Percentiles rank a stretch among this genome's conserved stretches.
phyloP scores from a whole-genome alignment of 148 eudicot species.

The Spergularia bocconei region DNA sequence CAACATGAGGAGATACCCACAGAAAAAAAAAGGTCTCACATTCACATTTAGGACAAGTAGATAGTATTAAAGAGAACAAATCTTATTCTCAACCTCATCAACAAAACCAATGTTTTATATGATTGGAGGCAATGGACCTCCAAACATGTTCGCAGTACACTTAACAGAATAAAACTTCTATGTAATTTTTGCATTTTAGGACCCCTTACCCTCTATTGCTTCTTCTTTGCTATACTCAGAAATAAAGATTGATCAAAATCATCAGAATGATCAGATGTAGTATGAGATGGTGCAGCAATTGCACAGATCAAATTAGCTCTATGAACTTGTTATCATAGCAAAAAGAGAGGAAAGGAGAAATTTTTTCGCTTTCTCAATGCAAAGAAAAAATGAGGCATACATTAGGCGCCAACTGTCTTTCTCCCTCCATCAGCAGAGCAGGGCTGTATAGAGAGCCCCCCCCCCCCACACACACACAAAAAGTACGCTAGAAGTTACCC shows the following conservation, averaged over 20 bases:
- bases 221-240: too few relatives aligned
- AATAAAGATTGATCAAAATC: background rate
- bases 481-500: background rate
- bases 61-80: background rate
- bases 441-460: background rate
- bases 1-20: slow-evolving; percentile 3
- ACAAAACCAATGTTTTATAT: too few relatives aligned
- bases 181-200: too few relatives aligned
- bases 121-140: too few relatives aligned
- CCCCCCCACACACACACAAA: background rate
- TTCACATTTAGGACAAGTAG: background rate
- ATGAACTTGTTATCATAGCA: background rate
- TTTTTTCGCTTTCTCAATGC: background rate
- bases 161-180: too few relatives aligned
- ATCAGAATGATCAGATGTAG: background rate
- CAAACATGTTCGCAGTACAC: too few relatives aligned
- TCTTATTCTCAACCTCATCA: background rate
- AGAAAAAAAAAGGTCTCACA: background rate
- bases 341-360: background rate
- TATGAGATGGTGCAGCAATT: background rate
- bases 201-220: too few relatives aligned
- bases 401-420: background rate
- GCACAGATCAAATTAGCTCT: background rate
- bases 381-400: background rate
- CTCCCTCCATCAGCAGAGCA: background rate